These are phyloP conservation scores for Ceratocystis destructans DNA, from an alignment of 2,329 filamentous ascomycete species.

Conservation along the genomic window DNA sequence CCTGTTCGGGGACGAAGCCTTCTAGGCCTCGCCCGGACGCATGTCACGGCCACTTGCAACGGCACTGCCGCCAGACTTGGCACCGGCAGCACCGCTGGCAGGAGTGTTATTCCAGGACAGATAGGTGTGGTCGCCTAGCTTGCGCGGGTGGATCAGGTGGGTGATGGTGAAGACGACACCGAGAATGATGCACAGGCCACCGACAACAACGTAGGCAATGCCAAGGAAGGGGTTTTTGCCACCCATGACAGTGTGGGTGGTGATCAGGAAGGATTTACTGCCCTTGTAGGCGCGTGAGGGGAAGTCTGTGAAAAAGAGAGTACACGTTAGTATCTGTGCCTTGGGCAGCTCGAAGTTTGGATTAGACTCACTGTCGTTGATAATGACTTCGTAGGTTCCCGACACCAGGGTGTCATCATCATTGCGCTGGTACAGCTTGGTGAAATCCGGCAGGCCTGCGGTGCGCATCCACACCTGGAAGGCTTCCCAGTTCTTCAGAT, in stretches of 20 bases:
- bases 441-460: slow-evolving; percentile 83
- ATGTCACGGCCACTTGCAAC: slow-evolving; percentile 44
- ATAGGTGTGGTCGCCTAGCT: slow-evolving; percentile 96
- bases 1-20: slow-evolving; percentile 22
- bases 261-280: slow-evolving; percentile 79
- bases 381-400: slow-evolving; percentile 64
- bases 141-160: slow-evolving; percentile 84
- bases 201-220: slow-evolving; percentile 89
- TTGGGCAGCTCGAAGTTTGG: not conserved
- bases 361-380: slow-evolving; percentile 57
- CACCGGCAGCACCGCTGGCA: slow-evolving; percentile 30
- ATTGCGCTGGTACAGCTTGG: slow-evolving; percentile 80
- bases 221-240: slow-evolving; percentile 92
- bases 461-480: slow-evolving; percentile 99
- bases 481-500: slow-evolving; percentile 61
- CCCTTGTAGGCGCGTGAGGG: slow-evolving; percentile 65
- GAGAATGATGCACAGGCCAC: slow-evolving; percentile 79
- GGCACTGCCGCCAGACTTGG: slow-evolving; percentile 25
- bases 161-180: slow-evolving; percentile 79
- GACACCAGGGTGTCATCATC: slow-evolving; percentile 51
- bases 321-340: not conserved
- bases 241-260: slow-evolving; percentile 82
- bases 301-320: slow-evolving; percentile 49
- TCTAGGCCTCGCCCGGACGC: slow-evolving; percentile 33
- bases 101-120: slow-evolving; percentile 75